Conservation (phyloP, 2,329 filamentous ascomycete species). For the Thielaviopsis ethacetica region DNA sequence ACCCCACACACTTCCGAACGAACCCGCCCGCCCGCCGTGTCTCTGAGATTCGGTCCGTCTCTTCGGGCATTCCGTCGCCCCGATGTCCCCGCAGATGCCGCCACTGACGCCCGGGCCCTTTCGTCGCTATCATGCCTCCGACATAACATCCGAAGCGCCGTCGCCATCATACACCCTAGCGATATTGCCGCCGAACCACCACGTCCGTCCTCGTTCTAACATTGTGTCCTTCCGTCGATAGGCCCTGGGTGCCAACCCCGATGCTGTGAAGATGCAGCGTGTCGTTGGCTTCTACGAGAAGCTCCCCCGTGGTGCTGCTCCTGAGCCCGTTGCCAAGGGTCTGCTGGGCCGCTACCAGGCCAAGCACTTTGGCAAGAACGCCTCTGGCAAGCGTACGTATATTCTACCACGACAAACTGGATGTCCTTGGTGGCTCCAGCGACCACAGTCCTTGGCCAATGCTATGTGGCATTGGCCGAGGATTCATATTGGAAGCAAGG, state of each 20-base stretch:
- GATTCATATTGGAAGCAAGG: neutral
- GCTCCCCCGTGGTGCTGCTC: slow-evolving; percentile 82
- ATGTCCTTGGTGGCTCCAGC: neutral
- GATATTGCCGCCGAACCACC: neutral
- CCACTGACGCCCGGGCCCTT: neutral
- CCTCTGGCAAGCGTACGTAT: slow-evolving; percentile 66
- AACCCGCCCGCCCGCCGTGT: neutral
- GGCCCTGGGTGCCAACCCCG: slow-evolving; percentile 87
- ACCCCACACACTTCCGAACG: neutral
- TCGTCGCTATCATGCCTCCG: neutral
- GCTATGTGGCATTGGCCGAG: neutral
- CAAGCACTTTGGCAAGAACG: slow-evolving; percentile 90
- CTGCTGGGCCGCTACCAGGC: slow-evolving; percentile 77
- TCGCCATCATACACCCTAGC: neutral
- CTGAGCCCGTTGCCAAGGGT: slow-evolving; percentile 66
- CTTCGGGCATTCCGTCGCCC: neutral
- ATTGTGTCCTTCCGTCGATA: slow-evolving; percentile 22
- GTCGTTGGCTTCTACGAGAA: slow-evolving; percentile 99
- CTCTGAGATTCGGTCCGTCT: neutral
- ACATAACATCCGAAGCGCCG: neutral
- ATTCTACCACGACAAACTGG: neutral
- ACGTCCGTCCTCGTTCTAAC: neutral
- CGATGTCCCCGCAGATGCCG: neutral
- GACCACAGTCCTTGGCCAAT: neutral
- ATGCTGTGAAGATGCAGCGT: slow-evolving; percentile 94